Conservation (phyloP, 495 filamentous ascomycete species). For the Wilcoxina mikolae region DNA sequence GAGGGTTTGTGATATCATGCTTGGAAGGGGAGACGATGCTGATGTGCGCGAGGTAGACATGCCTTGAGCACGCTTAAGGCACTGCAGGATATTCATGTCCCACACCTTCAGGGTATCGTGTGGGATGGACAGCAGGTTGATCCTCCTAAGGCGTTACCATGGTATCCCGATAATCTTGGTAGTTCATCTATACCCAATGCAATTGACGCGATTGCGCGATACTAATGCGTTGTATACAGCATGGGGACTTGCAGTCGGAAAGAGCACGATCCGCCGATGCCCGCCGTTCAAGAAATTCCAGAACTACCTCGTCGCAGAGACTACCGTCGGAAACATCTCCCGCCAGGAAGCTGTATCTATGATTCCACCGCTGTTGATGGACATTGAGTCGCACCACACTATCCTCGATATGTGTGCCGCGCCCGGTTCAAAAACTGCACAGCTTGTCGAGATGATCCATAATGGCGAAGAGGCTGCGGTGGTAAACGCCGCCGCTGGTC, state of each 20-base stretch:
- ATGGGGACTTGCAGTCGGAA: constrained; percentile 92
- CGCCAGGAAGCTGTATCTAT: constrained; percentile 95
- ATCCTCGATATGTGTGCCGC: constrained; percentile 93
- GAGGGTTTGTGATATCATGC: constrained; percentile 41
- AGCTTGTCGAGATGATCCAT: constrained; percentile 88
- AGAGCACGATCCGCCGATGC: constrained; percentile 80
- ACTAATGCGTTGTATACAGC: constrained; percentile 32
- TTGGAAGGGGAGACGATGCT: neutral
- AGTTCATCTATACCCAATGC: neutral
- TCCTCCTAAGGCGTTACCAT: constrained; percentile 62
- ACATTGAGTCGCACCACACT: constrained; percentile 74
- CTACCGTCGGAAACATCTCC: constrained; percentile 89
- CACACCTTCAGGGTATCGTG: constrained; percentile 66
- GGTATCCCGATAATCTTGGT: constrained; percentile 76
- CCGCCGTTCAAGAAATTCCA: constrained; percentile 88
- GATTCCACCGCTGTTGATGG: constrained; percentile 92
- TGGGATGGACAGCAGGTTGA: constrained; percentile 69
- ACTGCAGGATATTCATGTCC: constrained; percentile 74
- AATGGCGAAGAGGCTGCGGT: constrained; percentile 76
- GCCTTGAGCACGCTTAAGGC: constrained; percentile 74
- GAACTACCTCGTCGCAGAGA: constrained; percentile 96
- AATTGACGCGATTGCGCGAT: neutral
- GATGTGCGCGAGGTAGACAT: constrained; percentile 38
- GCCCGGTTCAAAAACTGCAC: constrained; percentile 89
- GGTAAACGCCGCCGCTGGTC: constrained; percentile 39